phyloP scores from a whole-genome alignment of 371 early-diverging fungal species.

The Blastocladiella emersonii region DNA sequence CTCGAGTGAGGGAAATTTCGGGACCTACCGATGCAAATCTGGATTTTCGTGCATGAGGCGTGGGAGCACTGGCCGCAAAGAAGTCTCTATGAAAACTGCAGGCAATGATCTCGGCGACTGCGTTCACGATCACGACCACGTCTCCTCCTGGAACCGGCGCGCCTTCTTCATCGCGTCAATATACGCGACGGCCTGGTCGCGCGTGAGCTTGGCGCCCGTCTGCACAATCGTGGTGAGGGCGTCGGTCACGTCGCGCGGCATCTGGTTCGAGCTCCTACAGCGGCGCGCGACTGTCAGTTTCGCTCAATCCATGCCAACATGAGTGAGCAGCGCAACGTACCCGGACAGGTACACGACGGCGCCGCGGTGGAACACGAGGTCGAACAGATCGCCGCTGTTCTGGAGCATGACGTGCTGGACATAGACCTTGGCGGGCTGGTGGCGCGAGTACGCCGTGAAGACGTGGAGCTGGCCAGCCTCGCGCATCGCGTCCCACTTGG shows the following conservation, averaged over 20 bases:
- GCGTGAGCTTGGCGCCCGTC: slow-evolving; percentile 33
- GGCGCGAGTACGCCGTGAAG: slow-evolving; percentile 65
- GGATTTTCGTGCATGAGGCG: too few relatives aligned
- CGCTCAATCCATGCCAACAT: too few relatives aligned
- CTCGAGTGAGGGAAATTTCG: too few relatives aligned
- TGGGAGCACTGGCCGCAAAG: too few relatives aligned
- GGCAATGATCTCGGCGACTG: too few relatives aligned
- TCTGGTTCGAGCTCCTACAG: slow-evolving; percentile 52
- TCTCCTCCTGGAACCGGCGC: slow-evolving; percentile 72
- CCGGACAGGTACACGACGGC: slow-evolving; percentile 57
- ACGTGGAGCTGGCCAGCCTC: slow-evolving; percentile 35
- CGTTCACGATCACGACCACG: slow-evolving; percentile 65
- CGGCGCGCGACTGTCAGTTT: background rate
- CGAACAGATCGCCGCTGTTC: slow-evolving; percentile 44
- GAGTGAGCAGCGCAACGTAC: slow-evolving; percentile 17
- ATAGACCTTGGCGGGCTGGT: slow-evolving; percentile 48
- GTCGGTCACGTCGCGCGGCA: slow-evolving; percentile 66
- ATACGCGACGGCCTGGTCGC: slow-evolving; percentile 43
- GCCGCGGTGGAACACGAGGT: slow-evolving; percentile 37
- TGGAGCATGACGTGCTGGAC: slow-evolving; percentile 50
- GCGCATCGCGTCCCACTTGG: slow-evolving; percentile 42
- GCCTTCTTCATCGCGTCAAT: slow-evolving; percentile 43
- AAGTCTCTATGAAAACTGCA: too few relatives aligned
- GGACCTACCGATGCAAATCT: too few relatives aligned
- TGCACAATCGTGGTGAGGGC: slow-evolving; percentile 52